Evolutionary conservation across 2,329 filamentous ascomycete species (phyloP), one percentile per base, ranked within the genome.

Genomic region (Colletotrichum cuscutae): DNA sequence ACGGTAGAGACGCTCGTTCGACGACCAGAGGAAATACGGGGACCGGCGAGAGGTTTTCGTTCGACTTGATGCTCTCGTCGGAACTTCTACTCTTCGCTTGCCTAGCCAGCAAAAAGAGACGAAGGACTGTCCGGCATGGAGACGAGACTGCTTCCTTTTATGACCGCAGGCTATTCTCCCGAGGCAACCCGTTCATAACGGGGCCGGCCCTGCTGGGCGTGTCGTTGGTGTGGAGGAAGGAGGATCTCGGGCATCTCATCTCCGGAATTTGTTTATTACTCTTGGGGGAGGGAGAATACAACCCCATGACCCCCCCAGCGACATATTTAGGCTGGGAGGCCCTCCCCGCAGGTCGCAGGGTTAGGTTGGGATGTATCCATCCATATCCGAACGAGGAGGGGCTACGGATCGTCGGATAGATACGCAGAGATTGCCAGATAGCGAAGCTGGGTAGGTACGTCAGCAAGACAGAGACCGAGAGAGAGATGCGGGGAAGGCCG

Each of bases 171-270:
- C 26, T 19, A 35, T 63, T 63, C 60, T 35, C 60, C 42, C 60
- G 26, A 35, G 52, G 28, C 5, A 52, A 19, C 60, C 42, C 30
- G 30, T 42, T 42, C 49, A 32, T 63, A 6, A 32, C 49, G 7
- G 11, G 11, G 9, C 24, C 32, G 32, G 32, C 32, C 32, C 32
- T 12, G 11, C 5, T 35, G 32, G 32, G 32, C 32, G 32, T 12
- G 32, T 35, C 32, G 32, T 32, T 52, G 11, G 37, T 22, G 60
- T 52, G 42, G 42, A 63, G 19, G 26, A 30, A 12, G 60, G 26
- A 49, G 42, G 22, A 15, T 19, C 46, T 65, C 70, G 70, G 70
- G 37, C 35, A 56, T 59, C 42, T 65, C 60, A 72, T 69, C 42
- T 70, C 70, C 65, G 65, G 46, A 64, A 19, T 6, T 59, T 57